These are phyloP conservation scores for Ogataea haglerorum DNA, from an alignment of 805 yeast species.

Conservation along the genomic window DNA sequence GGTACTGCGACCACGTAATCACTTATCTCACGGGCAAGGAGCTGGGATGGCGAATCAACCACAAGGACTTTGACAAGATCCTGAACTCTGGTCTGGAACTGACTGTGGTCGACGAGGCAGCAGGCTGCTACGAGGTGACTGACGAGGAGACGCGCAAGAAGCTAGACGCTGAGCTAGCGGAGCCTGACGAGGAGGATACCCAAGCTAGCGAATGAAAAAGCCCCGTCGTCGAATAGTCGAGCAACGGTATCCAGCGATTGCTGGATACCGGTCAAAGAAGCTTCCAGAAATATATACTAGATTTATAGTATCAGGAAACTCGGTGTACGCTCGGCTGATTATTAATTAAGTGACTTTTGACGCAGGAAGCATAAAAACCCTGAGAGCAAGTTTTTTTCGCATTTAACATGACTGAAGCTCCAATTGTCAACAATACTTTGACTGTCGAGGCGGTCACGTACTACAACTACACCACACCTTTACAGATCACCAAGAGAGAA, in stretches of 20 bases:
- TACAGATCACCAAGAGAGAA: conserved; percentile 11
- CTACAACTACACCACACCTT: conserved; percentile 14
- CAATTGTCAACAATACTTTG: conserved; percentile 9
- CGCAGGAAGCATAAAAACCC: neutral
- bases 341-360: neutral
- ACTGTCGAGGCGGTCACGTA: conserved; percentile 9
- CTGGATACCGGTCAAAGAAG: neutral
- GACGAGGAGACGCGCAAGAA: conserved; percentile 27
- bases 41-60: conserved; percentile 60
- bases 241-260: neutral
- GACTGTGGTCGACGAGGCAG: conserved; percentile 26
- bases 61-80: conserved; percentile 43
- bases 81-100: conserved; percentile 32
- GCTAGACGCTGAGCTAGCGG: neutral
- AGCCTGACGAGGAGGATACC: neutral
- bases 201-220: neutral
- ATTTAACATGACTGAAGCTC: neutral
- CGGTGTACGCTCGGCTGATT: neutral
- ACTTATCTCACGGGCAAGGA: conserved; percentile 52
- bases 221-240: neutral
- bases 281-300: neutral
- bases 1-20: conserved; percentile 81
- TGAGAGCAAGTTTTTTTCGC: too few species aligned
- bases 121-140: conserved; percentile 36
- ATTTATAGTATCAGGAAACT: neutral